These are phyloP conservation scores for Hypoxylon crocopeplum DNA, from an alignment of 495 filamentous ascomycete genomes.

Conservation along the genomic window DNA sequence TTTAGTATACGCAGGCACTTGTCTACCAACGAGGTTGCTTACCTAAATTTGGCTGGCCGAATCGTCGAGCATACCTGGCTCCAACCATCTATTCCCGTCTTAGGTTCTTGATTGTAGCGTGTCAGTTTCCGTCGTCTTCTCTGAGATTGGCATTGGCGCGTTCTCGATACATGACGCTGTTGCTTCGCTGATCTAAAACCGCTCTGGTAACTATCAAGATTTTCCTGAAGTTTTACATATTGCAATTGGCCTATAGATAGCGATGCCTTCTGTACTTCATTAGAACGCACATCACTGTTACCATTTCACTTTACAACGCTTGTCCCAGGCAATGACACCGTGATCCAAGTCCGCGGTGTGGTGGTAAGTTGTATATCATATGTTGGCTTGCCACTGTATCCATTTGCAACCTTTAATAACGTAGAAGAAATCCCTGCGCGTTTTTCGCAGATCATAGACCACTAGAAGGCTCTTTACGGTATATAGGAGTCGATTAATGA, in stretches of 20 bases:
- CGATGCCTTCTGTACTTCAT: neutral
- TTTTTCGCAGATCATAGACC: neutral
- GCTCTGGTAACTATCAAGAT: neutral
- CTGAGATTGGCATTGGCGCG: neutral
- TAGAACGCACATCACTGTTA: neutral
- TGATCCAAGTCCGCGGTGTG: neutral
- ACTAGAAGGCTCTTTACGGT: neutral
- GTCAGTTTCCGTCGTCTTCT: neutral
- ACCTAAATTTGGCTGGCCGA: too few relatives aligned
- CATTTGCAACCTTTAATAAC: neutral
- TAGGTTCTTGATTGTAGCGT: neutral
- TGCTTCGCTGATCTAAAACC: neutral
- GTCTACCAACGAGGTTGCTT: too few relatives aligned
- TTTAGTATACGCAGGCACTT: too few relatives aligned
- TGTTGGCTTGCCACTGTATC: neutral
- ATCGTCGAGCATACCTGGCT: neutral
- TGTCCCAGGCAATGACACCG: neutral
- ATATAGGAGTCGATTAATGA: neutral
- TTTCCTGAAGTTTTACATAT: neutral
- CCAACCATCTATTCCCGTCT: neutral
- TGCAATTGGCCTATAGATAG: neutral
- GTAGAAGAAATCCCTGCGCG: neutral
- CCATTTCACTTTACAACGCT: neutral
- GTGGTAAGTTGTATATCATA: neutral
- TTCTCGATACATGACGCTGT: neutral